A percentile compares a stretch with the other conserved stretches of the same genome.
phyloP scores from a whole-genome alignment of 345 rosid species.

The Adansonia digitata region DNA sequence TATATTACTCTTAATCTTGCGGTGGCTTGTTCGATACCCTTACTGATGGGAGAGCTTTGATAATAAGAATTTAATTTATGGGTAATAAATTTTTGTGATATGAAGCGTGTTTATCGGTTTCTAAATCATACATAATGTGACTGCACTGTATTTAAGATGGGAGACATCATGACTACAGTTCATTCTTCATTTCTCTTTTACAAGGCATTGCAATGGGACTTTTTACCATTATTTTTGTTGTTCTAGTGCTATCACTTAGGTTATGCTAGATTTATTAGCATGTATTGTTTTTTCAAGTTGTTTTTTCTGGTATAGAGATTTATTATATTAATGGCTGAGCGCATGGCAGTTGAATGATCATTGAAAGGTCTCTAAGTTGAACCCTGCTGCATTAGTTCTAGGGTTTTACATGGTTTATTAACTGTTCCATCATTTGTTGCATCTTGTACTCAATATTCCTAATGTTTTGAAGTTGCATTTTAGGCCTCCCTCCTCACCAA shows the following conservation, averaged over 20 bases:
- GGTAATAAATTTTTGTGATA: neutral
- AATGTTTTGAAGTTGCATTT: constrained; percentile 21
- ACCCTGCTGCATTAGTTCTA: neutral
- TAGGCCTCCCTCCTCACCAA: constrained; percentile 94
- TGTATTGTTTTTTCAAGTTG: neutral
- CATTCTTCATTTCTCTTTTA: neutral
- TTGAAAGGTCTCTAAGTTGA: neutral
- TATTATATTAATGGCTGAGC: neutral
- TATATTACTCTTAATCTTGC: neutral
- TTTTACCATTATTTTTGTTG: neutral
- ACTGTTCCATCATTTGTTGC: neutral
- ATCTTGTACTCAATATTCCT: neutral
- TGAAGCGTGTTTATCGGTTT: neutral
- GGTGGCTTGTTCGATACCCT: neutral
- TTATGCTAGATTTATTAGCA: neutral
- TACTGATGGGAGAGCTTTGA: neutral
- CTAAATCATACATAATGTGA: neutral
- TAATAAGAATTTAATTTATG: neutral
- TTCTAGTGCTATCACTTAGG: neutral
- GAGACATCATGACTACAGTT: neutral
- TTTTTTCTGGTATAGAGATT: neutral
- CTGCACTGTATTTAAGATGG: neutral
- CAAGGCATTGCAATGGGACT: neutral
- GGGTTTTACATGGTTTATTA: neutral
- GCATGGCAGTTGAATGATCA: constrained; percentile 3